phyloP scores from a whole-genome alignment of 116 monocot genomes.

The Dioscorea cayenensis region DNA sequence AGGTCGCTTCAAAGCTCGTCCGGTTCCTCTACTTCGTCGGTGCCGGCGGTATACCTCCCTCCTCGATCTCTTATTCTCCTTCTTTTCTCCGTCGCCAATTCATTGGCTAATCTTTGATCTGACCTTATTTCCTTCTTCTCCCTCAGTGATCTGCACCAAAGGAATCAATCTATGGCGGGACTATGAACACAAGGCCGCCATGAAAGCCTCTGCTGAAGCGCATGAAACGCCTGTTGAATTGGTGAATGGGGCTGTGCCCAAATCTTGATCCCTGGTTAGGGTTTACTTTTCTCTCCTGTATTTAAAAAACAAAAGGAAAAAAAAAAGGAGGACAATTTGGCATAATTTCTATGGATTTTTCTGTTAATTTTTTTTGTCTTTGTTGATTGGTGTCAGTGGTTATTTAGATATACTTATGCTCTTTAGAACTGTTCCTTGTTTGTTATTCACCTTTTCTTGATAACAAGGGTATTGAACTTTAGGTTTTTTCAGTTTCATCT shows the following conservation, averaged over 20 bases:
- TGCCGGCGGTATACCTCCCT: conserved; percentile 48
- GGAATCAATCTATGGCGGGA: conserved; percentile 79
- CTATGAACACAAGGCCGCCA: conserved; percentile 57
- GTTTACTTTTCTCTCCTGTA: background rate
- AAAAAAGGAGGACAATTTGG: no score
- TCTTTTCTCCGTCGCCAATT: background rate
- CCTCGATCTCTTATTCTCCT: background rate
- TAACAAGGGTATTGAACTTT: no score
- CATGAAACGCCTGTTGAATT: background rate
- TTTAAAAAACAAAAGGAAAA: no score
- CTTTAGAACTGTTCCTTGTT: no score
- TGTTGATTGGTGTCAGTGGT: no score
- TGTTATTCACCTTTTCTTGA: no score
- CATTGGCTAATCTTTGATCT: background rate
- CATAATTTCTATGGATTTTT: no score
- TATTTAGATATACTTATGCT: no score
- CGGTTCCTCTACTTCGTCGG: conserved; percentile 84
- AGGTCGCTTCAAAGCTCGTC: conserved; percentile 65
- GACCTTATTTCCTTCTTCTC: background rate
- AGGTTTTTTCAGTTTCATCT: no score
- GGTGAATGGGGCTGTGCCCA: background rate
- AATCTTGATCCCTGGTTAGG: background rate
- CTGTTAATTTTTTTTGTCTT: no score
- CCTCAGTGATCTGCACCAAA: conserved; percentile 71
- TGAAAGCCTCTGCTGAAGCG: conserved; percentile 32